Percentiles rank a stretch among this genome's conserved stretches.
phyloP scores from a whole-genome alignment of 2,329 filamentous ascomycete genomes.

The Mycosphaerella sp. region DNA sequence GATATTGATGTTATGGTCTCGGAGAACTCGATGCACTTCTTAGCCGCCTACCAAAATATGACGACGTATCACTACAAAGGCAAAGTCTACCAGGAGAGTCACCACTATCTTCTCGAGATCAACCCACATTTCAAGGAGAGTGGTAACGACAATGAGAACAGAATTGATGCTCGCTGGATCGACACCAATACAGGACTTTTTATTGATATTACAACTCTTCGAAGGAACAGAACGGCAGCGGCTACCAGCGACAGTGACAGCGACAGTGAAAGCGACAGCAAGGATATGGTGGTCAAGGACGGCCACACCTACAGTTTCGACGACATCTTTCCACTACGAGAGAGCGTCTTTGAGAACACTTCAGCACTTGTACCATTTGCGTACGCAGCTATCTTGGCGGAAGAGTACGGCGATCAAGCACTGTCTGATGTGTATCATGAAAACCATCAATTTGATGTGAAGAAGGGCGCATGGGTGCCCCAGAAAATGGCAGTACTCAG shows the following conservation, averaged over 20 bases:
- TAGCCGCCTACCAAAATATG: slow-evolving; percentile 58
- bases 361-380: slow-evolving; percentile 52
- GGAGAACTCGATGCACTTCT: slow-evolving; percentile 49
- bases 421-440: slow-evolving; percentile 45
- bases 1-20: slow-evolving; percentile 56
- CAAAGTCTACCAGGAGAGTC: not conserved
- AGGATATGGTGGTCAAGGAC: slow-evolving; percentile 53
- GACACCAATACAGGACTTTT: slow-evolving; percentile 54
- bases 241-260: slow-evolving; percentile 19
- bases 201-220: slow-evolving; percentile 56
- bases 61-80: slow-evolving; percentile 46
- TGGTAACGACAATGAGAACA: slow-evolving; percentile 46
- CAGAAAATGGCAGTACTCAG: slow-evolving; percentile 13
- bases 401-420: slow-evolving; percentile 50
- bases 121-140: slow-evolving; percentile 51
- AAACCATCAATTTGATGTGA: slow-evolving; percentile 38
- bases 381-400: slow-evolving; percentile 49
- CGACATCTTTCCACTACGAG: slow-evolving; percentile 53
- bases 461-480: slow-evolving; percentile 31
- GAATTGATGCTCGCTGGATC: slow-evolving; percentile 58
- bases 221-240: slow-evolving; percentile 39
- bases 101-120: slow-evolving; percentile 51
- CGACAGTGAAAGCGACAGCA: slow-evolving; percentile 21
- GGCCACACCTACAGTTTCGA: slow-evolving; percentile 48
- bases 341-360: slow-evolving; percentile 49